These are phyloP conservation scores for Cantharellus cinnabarinus DNA, from an alignment of 768 basidiomycete species.

Conservation along the genomic window DNA sequence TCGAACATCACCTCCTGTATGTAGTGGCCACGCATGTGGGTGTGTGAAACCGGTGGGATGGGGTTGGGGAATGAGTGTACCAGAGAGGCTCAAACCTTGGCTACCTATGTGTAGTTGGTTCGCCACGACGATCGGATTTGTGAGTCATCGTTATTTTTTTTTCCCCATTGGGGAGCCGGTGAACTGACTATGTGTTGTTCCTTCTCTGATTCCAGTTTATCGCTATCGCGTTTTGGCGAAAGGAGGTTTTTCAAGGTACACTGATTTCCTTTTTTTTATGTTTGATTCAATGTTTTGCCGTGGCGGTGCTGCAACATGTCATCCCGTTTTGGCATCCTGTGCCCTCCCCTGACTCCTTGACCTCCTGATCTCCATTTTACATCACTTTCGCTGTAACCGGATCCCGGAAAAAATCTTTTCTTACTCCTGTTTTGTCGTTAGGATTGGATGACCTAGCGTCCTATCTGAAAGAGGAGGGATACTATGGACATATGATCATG, in stretches of 20 bases:
- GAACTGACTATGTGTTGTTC: too few species aligned
- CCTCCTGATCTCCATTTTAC: not conserved
- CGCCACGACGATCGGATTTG: conserved; percentile 53
- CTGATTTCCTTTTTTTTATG: not conserved
- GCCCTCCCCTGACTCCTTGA: too few species aligned
- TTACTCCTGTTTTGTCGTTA: conserved; percentile 15
- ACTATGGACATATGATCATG: conserved; percentile 57
- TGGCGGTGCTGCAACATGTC: not conserved
- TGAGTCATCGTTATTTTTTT: conserved; percentile 13
- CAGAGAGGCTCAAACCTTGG: conserved; percentile 41
- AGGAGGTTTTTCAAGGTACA: conserved; percentile 65
- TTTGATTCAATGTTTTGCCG: conserved; percentile 8
- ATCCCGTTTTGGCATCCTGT: too few species aligned
- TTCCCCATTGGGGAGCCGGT: too few species aligned
- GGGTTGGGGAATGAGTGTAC: too few species aligned
- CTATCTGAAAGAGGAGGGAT: conserved; percentile 52
- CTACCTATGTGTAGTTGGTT: conserved; percentile 58
- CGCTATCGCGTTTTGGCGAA: conserved; percentile 68
- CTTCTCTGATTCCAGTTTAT: conserved; percentile 11
- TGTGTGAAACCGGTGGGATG: too few species aligned
- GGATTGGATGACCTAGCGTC: conserved; percentile 66
- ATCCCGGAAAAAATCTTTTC: not conserved
- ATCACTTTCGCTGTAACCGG: conserved; percentile 7
- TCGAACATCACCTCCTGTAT: too few species aligned
- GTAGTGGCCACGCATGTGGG: too few species aligned